Evolutionary conservation across 441 rosid genomes (phyloP), one percentile per base, ranked within the genome.

Genomic region (Hypseocharis bilobata): DNA sequence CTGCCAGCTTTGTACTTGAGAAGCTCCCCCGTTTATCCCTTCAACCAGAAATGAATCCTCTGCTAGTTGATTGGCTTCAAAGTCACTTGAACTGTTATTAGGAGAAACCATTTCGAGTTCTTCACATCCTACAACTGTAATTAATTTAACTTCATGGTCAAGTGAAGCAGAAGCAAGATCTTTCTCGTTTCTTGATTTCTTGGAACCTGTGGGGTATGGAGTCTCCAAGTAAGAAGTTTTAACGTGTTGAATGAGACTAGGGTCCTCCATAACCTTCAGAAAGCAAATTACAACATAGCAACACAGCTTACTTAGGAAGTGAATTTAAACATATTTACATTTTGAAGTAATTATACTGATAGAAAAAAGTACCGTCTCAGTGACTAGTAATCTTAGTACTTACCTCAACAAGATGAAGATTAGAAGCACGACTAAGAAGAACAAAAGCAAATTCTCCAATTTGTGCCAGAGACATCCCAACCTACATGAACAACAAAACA

Each of bases 1-100:
- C 30, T 88, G 88, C 95, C 88, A 79, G 71, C 85, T 84, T 64
- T 82, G 92, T 1, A 81, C 86, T 63, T 82, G 93, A 66, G 94
- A 87, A 80, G 87, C 86, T 68, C 65, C 87, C 64, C 76, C 83
- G 59, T 83, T 80, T 44, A 78, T 70, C 61, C 78, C 82, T 68
- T 76, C 83, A 30, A 77, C 69, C 80, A 79, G 72, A 55, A 82
- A 77, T 1, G 86, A 74, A 69, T 80, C 83, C 38, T 81, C 83
- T 1, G 52, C 72, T 0, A 63, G 78, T 54, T 72, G 75, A 60
- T 70, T 60, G 20, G 75, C 66, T 71, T 73, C 84, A 61, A 73
- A 76, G 44, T 75, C 83, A 22, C 85, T 79, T 14, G 77, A 80
- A 71, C 87, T 86, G 66, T 76, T 70, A 59, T 67, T 20, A 2